Evolutionary conservation across 169 alveolate species (phyloP).

Genomic region (Cryptosporidium sp.): DNA sequence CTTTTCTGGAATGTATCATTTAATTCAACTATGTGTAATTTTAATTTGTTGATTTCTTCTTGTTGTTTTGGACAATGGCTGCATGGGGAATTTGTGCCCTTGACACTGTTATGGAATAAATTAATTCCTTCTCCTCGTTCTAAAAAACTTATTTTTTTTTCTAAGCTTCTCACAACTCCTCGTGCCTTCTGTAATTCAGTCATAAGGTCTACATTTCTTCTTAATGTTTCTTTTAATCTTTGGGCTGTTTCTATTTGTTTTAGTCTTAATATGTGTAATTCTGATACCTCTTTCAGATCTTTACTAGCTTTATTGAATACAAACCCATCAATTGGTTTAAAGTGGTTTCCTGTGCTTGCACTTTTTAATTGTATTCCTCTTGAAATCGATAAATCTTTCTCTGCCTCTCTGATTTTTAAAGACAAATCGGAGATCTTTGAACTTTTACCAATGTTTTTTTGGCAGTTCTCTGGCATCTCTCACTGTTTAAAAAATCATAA

Average conservation of each 20-base stretch:
- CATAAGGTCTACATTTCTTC: constrained; percentile 72
- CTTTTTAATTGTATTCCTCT: constrained; percentile 18
- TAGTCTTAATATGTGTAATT: constrained; percentile 45
- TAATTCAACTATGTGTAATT: constrained; percentile 51
- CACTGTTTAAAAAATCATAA: background rate
- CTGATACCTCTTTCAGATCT: constrained; percentile 35
- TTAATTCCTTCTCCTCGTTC: background rate
- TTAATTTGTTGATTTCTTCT: constrained; percentile 56
- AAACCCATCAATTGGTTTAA: background rate
- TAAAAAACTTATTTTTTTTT: constrained; percentile 27
- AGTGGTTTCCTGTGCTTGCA: background rate
- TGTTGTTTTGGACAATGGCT: constrained; percentile 58
- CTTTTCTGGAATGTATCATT: constrained; percentile 62
- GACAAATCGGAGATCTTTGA: constrained; percentile 59
- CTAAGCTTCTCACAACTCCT: constrained; percentile 51
- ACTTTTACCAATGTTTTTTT: constrained; percentile 24
- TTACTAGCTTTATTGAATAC: background rate
- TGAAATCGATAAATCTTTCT: constrained; percentile 14
- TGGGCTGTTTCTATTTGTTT: constrained; percentile 76
- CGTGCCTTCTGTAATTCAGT: constrained; percentile 72
- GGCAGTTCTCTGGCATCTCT: constrained; percentile 57
- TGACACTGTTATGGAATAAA: background rate
- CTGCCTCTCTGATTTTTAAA: constrained; percentile 59
- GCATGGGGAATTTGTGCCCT: constrained; percentile 3
- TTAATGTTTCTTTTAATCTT: constrained; percentile 63